These are phyloP conservation scores for Erysiphe pulchra DNA, from an alignment of 2,329 filamentous ascomycete species.

Conservation along the genomic window DNA sequence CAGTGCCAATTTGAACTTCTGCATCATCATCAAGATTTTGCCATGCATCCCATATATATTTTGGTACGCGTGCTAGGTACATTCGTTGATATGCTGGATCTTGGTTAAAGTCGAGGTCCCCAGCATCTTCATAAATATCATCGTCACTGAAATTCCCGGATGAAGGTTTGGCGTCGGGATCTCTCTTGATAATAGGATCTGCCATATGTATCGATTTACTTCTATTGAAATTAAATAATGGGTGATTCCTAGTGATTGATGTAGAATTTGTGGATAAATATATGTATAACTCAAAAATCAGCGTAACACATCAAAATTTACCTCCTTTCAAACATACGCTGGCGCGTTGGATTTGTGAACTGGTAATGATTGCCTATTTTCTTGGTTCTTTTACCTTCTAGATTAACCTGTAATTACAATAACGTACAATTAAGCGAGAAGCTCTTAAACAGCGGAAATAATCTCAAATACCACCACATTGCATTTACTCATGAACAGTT, in stretches of 20 bases:
- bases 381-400: too few species aligned
- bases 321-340: too few species aligned
- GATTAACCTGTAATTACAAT: too few species aligned
- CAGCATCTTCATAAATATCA: constrained; percentile 43
- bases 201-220: constrained; percentile 7
- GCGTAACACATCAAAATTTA: too few species aligned
- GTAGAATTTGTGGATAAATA: too few species aligned
- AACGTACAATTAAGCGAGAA: too few species aligned
- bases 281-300: too few species aligned
- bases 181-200: constrained; percentile 20
- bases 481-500: too few species aligned
- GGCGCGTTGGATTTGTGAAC: too few species aligned
- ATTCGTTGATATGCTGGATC: constrained; percentile 17
- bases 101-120: constrained; percentile 31
- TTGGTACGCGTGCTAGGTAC: constrained; percentile 57
- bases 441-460: too few species aligned
- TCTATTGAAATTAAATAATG: not conserved
- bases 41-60: constrained; percentile 64
- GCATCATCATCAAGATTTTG: constrained; percentile 49
- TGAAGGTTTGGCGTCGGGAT: constrained; percentile 19
- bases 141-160: constrained; percentile 27
- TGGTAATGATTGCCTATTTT: too few species aligned
- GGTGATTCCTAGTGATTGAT: constrained; percentile 6
- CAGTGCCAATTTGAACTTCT: constrained; percentile 56
- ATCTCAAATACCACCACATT: too few species aligned